Conservation (phyloP, 176 grass and related monocot species). For the Otatea glauca region DNA sequence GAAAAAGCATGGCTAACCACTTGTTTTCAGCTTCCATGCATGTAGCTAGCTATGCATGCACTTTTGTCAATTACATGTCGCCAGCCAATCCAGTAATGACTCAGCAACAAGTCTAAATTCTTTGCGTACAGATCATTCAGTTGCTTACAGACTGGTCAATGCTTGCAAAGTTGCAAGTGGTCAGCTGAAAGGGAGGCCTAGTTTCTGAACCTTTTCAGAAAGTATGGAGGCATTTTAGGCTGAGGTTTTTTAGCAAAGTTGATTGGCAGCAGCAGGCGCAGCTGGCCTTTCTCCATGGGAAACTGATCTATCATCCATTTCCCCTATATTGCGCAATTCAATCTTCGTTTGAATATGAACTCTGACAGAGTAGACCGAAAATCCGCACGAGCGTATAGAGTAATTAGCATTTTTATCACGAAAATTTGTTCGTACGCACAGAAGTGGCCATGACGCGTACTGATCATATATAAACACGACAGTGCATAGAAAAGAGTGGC, state of each 20-base stretch:
- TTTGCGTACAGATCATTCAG: neutral
- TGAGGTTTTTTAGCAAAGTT: neutral
- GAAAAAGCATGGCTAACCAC: neutral
- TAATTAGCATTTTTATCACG: neutral
- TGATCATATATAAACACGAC: neutral
- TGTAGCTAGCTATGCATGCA: neutral
- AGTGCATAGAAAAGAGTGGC: neutral
- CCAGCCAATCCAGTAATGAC: slow-evolving; percentile 15
- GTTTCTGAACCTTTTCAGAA: slow-evolving; percentile 34
- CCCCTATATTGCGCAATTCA: neutral
- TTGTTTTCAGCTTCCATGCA: neutral
- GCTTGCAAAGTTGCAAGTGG: slow-evolving; percentile 24
- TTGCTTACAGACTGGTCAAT: neutral
- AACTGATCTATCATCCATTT: slow-evolving; percentile 8
- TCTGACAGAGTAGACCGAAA: neutral
- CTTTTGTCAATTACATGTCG: neutral
- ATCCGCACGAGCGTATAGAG: neutral
- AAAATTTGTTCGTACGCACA: neutral
- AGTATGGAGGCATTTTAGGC: neutral
- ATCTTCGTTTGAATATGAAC: neutral
- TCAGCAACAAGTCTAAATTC: neutral
- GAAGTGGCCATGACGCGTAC: neutral
- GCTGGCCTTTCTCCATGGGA: neutral
- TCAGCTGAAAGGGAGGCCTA: slow-evolving; percentile 10
- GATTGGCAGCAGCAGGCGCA: neutral